Conservation (phyloP, 345 rosid genomes). For the Sonneratia alba region DNA sequence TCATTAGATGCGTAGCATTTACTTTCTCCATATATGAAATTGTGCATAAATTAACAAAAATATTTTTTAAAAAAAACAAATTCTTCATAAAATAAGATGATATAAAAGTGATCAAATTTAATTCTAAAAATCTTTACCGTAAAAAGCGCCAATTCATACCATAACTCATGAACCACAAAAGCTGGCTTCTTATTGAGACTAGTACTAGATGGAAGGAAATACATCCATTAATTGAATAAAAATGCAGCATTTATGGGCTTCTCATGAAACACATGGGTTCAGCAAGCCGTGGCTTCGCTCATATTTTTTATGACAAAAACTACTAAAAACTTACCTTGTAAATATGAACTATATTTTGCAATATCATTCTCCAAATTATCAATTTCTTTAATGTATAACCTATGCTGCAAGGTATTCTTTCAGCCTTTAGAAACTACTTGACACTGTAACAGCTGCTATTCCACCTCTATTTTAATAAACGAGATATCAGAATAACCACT, state of each 20-base stretch:
- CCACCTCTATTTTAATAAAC: background rate
- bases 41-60: too few species aligned
- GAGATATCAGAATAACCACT: background rate
- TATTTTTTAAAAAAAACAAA: background rate
- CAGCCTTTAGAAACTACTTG: background rate
- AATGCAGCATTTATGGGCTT: background rate
- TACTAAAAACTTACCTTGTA: background rate
- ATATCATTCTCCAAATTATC: background rate
- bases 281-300: background rate
- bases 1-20: background rate
- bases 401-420: background rate
- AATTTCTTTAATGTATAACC: background rate
- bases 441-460: background rate
- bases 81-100: background rate
- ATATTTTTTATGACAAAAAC: background rate
- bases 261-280: background rate
- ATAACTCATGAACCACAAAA: background rate
- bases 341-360: background rate
- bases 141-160: background rate
- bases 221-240: background rate
- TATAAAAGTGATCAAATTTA: background rate
- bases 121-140: background rate
- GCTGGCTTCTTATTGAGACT: background rate
- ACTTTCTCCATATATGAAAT: too few species aligned
- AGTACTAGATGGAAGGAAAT: background rate